Conservation (phyloP, 805 yeast species). For the Pichia heedii region DNA sequence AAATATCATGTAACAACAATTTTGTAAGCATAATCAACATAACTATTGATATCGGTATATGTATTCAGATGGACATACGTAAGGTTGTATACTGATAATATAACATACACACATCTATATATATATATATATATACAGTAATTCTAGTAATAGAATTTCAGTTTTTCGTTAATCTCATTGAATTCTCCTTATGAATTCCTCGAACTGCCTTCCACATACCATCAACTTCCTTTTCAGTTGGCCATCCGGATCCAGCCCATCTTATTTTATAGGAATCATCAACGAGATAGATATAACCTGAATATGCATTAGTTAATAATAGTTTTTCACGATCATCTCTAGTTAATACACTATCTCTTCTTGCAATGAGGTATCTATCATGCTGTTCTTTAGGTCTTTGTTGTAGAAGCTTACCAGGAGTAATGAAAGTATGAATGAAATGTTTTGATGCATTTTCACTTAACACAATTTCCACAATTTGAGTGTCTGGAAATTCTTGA, state of each 20-base stretch:
- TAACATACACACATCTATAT: no score
- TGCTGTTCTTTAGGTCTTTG: constrained; percentile 27
- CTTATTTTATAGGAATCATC: constrained; percentile 69
- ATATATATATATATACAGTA: no score
- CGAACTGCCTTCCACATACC: constrained; percentile 58
- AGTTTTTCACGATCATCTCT: constrained; percentile 49
- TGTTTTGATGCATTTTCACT: constrained; percentile 71
- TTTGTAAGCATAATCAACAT: no score
- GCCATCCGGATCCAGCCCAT: constrained; percentile 87
- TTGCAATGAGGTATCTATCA: constrained; percentile 49
- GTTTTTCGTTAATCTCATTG: constrained; percentile 5
- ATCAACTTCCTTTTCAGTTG: constrained; percentile 55
- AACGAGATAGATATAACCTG: constrained; percentile 76
- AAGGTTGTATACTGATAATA: no score
- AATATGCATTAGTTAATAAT: constrained; percentile 61
- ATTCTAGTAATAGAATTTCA: neutral
- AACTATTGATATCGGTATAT: no score
- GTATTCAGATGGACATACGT: no score
- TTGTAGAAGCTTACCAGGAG: constrained; percentile 30
- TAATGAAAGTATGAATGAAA: constrained; percentile 45
- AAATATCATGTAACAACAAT: no score
- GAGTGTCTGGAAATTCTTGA: constrained; percentile 42
- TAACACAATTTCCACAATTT: constrained; percentile 66
- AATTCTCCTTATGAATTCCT: constrained; percentile 45
- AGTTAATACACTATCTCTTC: constrained; percentile 48